Conservation (phyloP, 106 monocot genomes). For the Dendrobium chrysotoxum region DNA sequence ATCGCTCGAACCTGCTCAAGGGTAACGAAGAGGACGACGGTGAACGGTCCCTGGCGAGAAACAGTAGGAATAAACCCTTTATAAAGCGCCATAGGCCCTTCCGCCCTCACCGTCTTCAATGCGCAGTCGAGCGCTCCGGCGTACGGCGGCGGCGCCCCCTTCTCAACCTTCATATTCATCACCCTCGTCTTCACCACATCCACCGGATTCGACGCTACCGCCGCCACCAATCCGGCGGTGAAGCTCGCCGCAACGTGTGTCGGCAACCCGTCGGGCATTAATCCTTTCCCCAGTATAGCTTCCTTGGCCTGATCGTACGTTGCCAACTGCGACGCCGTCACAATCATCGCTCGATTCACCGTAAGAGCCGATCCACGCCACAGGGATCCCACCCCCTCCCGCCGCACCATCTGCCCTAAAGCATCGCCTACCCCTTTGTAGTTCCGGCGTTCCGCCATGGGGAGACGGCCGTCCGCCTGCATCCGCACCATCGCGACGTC, state of each 20-base stretch:
- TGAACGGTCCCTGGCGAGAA: conserved; percentile 69
- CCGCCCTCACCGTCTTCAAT: conserved; percentile 49
- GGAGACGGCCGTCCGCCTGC: conserved; percentile 76
- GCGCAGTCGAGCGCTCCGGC: conserved; percentile 51
- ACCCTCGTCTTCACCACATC: conserved; percentile 68
- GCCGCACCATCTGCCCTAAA: conserved; percentile 29
- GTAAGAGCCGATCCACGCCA: conserved; percentile 56
- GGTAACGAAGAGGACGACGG: conserved; percentile 67
- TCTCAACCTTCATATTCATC: conserved; percentile 58
- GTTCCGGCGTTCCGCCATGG: conserved; percentile 41
- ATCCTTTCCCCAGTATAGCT: conserved; percentile 22
- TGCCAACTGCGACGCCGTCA: conserved; percentile 53
- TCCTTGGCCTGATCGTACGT: conserved; percentile 73
- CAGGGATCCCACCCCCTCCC: conserved; percentile 40
- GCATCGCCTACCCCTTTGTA: conserved; percentile 56
- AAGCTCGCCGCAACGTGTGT: conserved; percentile 63
- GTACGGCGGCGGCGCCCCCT: conserved; percentile 35
- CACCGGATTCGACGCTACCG: conserved; percentile 44
- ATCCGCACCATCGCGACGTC: conserved; percentile 80
- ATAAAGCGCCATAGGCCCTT: conserved; percentile 55
- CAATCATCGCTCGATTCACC: conserved; percentile 63
- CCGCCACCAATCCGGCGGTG: conserved; percentile 47
- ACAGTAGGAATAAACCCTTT: conserved; percentile 68
- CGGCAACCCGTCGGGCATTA: conserved; percentile 36
- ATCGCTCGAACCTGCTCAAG: conserved; percentile 64